Conservation (phyloP, 2,329 filamentous ascomycete species). For the Fulvia fulva region DNA sequence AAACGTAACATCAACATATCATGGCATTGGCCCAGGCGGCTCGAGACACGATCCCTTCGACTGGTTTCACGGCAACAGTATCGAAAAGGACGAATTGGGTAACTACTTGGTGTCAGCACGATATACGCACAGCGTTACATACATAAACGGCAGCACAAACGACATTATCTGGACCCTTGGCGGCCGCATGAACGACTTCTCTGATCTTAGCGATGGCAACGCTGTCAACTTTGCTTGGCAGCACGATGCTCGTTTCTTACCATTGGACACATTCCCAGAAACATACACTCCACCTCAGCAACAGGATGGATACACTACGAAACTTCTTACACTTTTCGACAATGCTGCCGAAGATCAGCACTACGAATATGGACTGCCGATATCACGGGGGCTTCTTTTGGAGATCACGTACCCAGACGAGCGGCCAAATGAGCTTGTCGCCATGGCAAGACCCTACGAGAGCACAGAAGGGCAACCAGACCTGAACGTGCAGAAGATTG, state of each 20-base stretch:
- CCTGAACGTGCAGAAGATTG: conserved; percentile 30
- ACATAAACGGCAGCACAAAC: conserved; percentile 42
- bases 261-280: conserved; percentile 25
- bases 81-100: conserved; percentile 45
- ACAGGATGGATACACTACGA: conserved; percentile 33
- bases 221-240: conserved; percentile 34
- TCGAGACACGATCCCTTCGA: conserved; percentile 46
- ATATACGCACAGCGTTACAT: conserved; percentile 42
- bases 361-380: conserved; percentile 28
- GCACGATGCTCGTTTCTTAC: conserved; percentile 31
- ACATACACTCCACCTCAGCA: conserved; percentile 23
- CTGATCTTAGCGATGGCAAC: conserved; percentile 27
- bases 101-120: conserved; percentile 47
- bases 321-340: conserved; percentile 50
- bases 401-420: conserved; percentile 30
- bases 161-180: conserved; percentile 47
- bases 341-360: conserved; percentile 47
- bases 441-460: not conserved
- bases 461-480: conserved; percentile 1
- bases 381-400: conserved; percentile 32
- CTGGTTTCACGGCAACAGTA: conserved; percentile 52
- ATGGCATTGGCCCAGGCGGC: conserved; percentile 38
- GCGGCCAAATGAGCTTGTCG: not conserved
- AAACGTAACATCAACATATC: conserved; percentile 29
- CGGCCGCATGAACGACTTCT: conserved; percentile 41